phyloP scores from a whole-genome alignment of 1,284 basidiomycete genomes.

The Peniophora sp. region DNA sequence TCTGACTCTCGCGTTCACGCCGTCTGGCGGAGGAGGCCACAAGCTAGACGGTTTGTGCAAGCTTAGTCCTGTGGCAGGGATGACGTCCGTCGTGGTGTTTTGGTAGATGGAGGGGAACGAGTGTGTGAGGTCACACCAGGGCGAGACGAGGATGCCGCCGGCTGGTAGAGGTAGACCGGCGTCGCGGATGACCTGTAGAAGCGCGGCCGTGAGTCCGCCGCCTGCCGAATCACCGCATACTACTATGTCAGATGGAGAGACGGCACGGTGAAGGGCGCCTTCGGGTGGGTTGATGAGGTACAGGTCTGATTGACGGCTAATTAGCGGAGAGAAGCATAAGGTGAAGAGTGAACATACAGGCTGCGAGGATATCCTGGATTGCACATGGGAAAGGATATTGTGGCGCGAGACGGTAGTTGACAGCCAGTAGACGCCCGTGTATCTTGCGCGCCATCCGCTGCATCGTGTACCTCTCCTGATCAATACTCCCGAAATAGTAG shows the following conservation, averaged over 20 bases:
- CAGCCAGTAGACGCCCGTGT: conserved; percentile 81
- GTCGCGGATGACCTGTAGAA: conserved; percentile 92
- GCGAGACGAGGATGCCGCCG: conserved; percentile 79
- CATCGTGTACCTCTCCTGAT: conserved; percentile 75
- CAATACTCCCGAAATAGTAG: conserved; percentile 77
- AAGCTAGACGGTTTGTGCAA: conserved; percentile 81
- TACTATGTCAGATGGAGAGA: conserved; percentile 80
- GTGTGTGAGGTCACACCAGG: conserved; percentile 93
- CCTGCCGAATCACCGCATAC: conserved; percentile 93
- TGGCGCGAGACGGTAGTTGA: conserved; percentile 87
- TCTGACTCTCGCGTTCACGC: conserved; percentile 58
- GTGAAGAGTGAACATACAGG: conserved; percentile 44
- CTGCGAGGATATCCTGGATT: conserved; percentile 80
- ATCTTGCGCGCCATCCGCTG: conserved; percentile 88
- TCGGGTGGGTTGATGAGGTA: conserved; percentile 65
- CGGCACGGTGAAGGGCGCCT: conserved; percentile 62
- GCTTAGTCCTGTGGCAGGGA: conserved; percentile 60
- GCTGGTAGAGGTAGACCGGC: conserved; percentile 76
- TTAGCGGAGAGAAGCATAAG: neutral
- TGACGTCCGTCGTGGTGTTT: conserved; percentile 81
- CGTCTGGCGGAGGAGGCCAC: conserved; percentile 86
- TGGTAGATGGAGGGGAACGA: conserved; percentile 85
- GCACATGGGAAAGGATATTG: conserved; percentile 97
- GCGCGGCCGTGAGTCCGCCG: conserved; percentile 78
- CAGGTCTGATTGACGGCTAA: conserved; percentile 31